Conservation (phyloP, 1,284 basidiomycete species). For the Cutaneotrichosporon curvatum region DNA sequence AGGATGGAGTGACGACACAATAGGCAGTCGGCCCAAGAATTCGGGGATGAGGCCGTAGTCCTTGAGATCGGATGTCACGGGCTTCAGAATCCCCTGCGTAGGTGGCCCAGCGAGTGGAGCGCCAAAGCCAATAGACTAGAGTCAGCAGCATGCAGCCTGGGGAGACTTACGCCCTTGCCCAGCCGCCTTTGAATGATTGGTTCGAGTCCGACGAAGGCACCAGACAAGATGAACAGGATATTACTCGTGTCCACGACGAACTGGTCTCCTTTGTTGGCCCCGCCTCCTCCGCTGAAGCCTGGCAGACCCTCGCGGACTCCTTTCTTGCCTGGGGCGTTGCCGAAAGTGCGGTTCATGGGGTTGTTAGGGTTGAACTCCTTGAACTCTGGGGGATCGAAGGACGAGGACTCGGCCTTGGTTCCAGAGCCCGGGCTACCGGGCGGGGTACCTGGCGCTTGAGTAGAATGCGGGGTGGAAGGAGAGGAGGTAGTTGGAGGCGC, state of each 20-base stretch:
- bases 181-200: conserved; percentile 68
- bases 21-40: conserved; percentile 82
- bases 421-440: conserved; percentile 3
- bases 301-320: conserved; percentile 42
- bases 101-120: conserved; percentile 53
- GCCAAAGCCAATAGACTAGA: conserved; percentile 79
- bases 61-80: conserved; percentile 59
- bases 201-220: conserved; percentile 89
- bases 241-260: conserved; percentile 56
- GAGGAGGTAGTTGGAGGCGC: conserved; percentile 29
- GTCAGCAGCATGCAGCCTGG: conserved; percentile 3
- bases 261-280: conserved; percentile 38
- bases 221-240: conserved; percentile 81
- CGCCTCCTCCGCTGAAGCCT: conserved; percentile 34
- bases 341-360: conserved; percentile 34
- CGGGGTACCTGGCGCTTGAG: conserved; percentile 1
- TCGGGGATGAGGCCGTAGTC: conserved; percentile 92
- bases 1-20: conserved; percentile 71
- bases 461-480: conserved; percentile 44
- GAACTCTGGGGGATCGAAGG: conserved; percentile 29
- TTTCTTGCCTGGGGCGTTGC: conserved; percentile 27
- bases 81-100: conserved; percentile 22
- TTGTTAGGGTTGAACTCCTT: conserved; percentile 39
- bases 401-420: conserved; percentile 20
- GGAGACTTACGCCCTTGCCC: conserved; percentile 61